Evolutionary conservation across 2,329 filamentous ascomycete genomes (phyloP).

Genomic region (Calonectria pauciramosa): DNA sequence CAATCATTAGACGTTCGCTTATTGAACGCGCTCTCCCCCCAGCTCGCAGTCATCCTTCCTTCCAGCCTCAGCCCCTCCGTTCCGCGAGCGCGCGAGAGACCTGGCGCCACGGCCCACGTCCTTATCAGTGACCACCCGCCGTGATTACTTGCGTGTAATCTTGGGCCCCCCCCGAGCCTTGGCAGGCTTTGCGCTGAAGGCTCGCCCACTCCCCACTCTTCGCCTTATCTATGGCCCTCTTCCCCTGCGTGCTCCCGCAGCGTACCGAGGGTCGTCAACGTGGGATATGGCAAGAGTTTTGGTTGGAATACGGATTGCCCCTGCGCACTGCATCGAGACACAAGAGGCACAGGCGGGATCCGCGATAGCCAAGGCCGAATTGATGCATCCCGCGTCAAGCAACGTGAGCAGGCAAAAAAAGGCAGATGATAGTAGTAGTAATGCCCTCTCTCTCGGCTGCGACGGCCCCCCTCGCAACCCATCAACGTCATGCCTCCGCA

Average conservation of each 20-base stretch:
- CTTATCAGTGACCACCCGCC: constrained; percentile 18
- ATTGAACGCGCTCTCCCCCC: constrained; percentile 6
- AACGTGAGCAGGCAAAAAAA: neutral
- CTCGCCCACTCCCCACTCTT: constrained; percentile 18
- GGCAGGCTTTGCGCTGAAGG: neutral
- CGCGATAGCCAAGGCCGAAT: constrained; percentile 2
- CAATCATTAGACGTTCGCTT: constrained; percentile 5
- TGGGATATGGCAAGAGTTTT: constrained; percentile 22
- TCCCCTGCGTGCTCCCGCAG: neutral
- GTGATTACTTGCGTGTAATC: constrained; percentile 7
- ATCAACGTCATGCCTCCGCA: constrained; percentile 13
- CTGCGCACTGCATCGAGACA: neutral
- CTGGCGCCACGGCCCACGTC: constrained; percentile 10
- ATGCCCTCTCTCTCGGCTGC: constrained; percentile 11
- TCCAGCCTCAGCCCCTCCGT: constrained; percentile 2
- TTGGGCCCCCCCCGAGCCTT: neutral
- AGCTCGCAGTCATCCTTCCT: constrained; percentile 5
- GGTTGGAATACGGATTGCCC: constrained; percentile 2
- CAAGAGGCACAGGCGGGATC: neutral
- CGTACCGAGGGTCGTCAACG: neutral
- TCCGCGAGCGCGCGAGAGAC: neutral
- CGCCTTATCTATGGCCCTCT: constrained; percentile 22
- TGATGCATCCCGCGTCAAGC: neutral
- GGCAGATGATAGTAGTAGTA: neutral
- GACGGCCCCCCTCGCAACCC: constrained; percentile 12